Evolutionary conservation across 2,329 filamentous ascomycete genomes (phyloP).

Genomic region (Alternaria conjuncta): DNA sequence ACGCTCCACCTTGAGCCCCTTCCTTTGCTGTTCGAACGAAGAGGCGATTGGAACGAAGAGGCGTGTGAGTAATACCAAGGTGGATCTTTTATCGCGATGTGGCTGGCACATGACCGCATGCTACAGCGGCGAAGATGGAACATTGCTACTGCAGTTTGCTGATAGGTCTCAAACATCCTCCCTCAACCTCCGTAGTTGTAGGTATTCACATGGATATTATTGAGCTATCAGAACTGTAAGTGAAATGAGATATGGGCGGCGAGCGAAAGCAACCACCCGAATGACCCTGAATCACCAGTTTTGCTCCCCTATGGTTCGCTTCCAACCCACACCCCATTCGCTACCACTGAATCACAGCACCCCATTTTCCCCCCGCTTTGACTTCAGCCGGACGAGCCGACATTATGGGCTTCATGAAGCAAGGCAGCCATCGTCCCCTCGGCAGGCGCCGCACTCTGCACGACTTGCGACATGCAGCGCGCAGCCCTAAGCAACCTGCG

Average conservation of each 20-base stretch:
- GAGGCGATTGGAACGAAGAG: background rate
- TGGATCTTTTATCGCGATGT: background rate
- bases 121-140: background rate
- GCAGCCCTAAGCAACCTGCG: background rate
- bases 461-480: background rate
- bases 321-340: background rate
- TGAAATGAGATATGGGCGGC: background rate
- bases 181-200: background rate
- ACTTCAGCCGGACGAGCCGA: rapidly evolving
- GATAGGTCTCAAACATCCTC: background rate
- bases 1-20: background rate
- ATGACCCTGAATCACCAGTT: background rate
- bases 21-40: background rate
- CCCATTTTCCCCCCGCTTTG: background rate
- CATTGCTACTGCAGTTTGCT: background rate
- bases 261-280: background rate
- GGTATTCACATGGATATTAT: background rate
- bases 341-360: background rate
- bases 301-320: background rate
- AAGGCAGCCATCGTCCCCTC: background rate
- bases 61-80: background rate
- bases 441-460: background rate
- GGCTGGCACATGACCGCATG: background rate
- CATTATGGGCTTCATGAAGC: background rate
- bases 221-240: background rate